These are phyloP conservation scores for Huntiella savannae DNA, from an alignment of 2,329 filamentous ascomycete species.

Conservation along the genomic window DNA sequence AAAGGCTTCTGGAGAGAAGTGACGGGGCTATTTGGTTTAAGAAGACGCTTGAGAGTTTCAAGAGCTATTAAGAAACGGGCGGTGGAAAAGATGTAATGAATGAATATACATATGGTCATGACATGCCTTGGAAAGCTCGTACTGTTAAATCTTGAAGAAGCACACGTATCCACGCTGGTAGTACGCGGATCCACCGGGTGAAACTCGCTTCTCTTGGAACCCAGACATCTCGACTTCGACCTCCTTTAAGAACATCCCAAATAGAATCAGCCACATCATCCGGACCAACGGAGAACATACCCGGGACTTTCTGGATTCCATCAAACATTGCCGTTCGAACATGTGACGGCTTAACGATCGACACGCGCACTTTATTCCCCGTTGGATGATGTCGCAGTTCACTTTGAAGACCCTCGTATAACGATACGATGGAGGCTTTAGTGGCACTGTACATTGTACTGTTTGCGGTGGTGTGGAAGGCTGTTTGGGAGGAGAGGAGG, in stretches of 20 bases:
- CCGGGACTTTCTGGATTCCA: slow-evolving; percentile 10
- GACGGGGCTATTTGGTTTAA: not conserved
- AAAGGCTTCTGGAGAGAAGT: not conserved
- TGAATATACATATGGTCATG: not conserved
- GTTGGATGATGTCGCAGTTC: slow-evolving; percentile 33
- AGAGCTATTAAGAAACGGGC: no score
- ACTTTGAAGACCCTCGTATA: slow-evolving; percentile 37
- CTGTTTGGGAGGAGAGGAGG: slow-evolving; percentile 34
- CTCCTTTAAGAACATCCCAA: slow-evolving; percentile 3
- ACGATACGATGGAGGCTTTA: slow-evolving; percentile 37
- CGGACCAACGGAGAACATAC: slow-evolving; percentile 6
- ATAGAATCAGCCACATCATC: slow-evolving; percentile 3
- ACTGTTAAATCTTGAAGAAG: slow-evolving; percentile 8
- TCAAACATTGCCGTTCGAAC: slow-evolving; percentile 26
- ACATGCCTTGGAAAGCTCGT: slow-evolving; percentile 1
- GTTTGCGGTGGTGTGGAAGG: slow-evolving; percentile 31
- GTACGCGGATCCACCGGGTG: slow-evolving; percentile 1
- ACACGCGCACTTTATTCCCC: slow-evolving; percentile 29
- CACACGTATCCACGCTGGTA: slow-evolving; percentile 1
- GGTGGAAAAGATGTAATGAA: no score
- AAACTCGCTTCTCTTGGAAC: not conserved
- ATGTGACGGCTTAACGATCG: slow-evolving; percentile 18
- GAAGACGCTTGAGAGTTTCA: no score
- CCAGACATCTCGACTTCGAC: slow-evolving; percentile 10
- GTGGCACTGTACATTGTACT: slow-evolving; percentile 40